A percentile compares a stretch with the other conserved stretches of the same genome.
phyloP scores from a whole-genome alignment of 441 rosid genomes.

The Erysimum cheiri region DNA sequence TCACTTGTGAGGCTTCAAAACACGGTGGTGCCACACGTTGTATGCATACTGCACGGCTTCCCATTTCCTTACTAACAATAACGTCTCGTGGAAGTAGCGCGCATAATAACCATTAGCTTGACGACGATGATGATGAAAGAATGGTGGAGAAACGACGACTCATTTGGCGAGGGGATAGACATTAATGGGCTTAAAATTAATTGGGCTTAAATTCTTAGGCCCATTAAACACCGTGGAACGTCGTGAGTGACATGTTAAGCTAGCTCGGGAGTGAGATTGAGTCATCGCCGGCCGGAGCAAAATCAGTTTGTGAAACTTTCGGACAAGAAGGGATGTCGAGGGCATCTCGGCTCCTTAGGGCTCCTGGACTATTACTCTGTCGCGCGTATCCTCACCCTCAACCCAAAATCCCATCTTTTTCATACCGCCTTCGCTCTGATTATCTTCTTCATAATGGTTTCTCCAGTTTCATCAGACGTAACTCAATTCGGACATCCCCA shows the following conservation, averaged over 20 bases:
- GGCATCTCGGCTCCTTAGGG: constrained; percentile 36
- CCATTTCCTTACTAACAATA: constrained; percentile 32
- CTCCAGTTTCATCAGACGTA: constrained; percentile 30
- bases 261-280: constrained; percentile 3
- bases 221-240: background rate
- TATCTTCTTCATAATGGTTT: constrained; percentile 23
- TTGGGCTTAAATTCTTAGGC: constrained; percentile 6
- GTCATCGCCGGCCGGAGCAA: constrained; percentile 28
- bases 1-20: constrained; percentile 27
- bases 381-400: constrained; percentile 30
- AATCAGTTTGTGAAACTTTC: constrained; percentile 18
- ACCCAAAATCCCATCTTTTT: constrained; percentile 19
- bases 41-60: constrained; percentile 37
- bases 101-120: too few species aligned
- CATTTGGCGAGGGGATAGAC: constrained; percentile 25
- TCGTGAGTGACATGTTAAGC: background rate
- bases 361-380: constrained; percentile 32
- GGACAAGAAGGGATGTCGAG: constrained; percentile 35
- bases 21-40: constrained; percentile 34
- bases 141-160: constrained; percentile 41
- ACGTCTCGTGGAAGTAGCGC: constrained; percentile 12
- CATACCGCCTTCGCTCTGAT: constrained; percentile 24
- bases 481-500: constrained; percentile 17
- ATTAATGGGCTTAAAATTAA: background rate
- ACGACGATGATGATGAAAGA: constrained; percentile 43